phyloP scores from a whole-genome alignment of 2,329 filamentous ascomycete species.

The Curvularia verruculosa region DNA sequence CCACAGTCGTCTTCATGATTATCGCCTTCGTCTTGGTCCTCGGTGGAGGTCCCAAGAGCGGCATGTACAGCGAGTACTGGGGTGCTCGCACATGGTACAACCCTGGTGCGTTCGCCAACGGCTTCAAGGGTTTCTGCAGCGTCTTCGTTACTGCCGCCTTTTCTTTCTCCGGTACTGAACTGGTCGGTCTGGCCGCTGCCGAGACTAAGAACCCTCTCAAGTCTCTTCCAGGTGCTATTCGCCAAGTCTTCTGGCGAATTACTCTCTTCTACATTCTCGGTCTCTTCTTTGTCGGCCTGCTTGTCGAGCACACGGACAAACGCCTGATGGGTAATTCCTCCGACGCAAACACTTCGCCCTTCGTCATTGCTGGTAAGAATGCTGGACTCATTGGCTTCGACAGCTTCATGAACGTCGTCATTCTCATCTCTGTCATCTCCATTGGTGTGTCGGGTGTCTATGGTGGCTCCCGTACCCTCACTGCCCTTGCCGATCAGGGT shows the following conservation, averaged over 20 bases:
- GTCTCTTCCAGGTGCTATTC: conserved; percentile 52
- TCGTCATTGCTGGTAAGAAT: conserved; percentile 68
- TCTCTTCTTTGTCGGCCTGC: conserved; percentile 53
- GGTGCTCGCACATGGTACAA: conserved; percentile 67
- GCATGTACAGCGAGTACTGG: conserved; percentile 59
- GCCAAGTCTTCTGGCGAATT: conserved; percentile 58
- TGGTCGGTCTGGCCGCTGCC: conserved; percentile 65
- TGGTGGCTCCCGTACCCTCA: conserved; percentile 63
- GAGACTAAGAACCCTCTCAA: conserved; percentile 63
- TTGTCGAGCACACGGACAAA: conserved; percentile 46
- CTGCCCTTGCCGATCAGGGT: conserved; percentile 58
- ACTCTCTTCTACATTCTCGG: conserved; percentile 54
- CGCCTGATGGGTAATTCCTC: conserved; percentile 45
- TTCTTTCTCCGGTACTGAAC: conserved; percentile 66
- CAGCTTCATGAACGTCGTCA: conserved; percentile 70
- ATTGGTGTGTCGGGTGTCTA: conserved; percentile 66
- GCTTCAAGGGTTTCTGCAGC: conserved; percentile 68
- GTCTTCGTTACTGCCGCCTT: conserved; percentile 70
- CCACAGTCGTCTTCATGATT: conserved; percentile 50
- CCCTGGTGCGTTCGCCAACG: conserved; percentile 60
- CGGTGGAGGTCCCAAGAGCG: conserved; percentile 60
- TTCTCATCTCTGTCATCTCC: conserved; percentile 65
- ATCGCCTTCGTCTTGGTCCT: conserved; percentile 62
- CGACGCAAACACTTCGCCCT: conserved; percentile 62
- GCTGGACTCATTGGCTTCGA: conserved; percentile 67